Evolutionary conservation across 148 eudicot genomes (phyloP).

Genomic region (Heliamphora exappendiculata): DNA sequence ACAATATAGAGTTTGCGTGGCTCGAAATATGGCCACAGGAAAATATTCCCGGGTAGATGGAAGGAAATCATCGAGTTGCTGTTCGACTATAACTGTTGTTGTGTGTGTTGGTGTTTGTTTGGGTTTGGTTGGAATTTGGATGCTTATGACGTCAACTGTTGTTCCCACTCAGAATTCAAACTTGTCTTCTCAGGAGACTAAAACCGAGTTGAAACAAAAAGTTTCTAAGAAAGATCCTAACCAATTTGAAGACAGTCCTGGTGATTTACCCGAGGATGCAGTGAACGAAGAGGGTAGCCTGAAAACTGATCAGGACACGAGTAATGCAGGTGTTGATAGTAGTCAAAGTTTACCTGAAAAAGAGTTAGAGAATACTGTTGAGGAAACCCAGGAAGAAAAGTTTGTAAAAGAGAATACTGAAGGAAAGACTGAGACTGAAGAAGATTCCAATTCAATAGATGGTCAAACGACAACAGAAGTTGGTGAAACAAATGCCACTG

Average conservation of each 20-base stretch:
- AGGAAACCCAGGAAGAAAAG: constrained; percentile 18
- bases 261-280: constrained; percentile 26
- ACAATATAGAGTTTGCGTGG: constrained; percentile 1
- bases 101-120: constrained; percentile 50
- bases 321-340: constrained; percentile 6
- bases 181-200: constrained; percentile 20
- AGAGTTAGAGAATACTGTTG: constrained; percentile 21
- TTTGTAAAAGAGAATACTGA: constrained; percentile 11
- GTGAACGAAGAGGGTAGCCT: constrained; percentile 18
- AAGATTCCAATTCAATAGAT: constrained; percentile 10
- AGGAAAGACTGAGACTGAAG: constrained; percentile 16
- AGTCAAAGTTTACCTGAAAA: constrained; percentile 6
- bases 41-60: constrained; percentile 50
- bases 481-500: constrained; percentile 8
- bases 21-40: constrained; percentile 40
- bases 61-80: constrained; percentile 34
- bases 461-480: constrained; percentile 8
- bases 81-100: constrained; percentile 31
- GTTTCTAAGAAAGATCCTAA: constrained; percentile 9
- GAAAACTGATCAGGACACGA: constrained; percentile 9
- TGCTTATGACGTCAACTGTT: constrained; percentile 42
- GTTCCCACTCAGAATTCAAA: constrained; percentile 27
- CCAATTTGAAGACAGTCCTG: constrained; percentile 24
- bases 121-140: constrained; percentile 61
- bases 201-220: constrained; percentile 22